These are phyloP conservation scores for Colletotrichum siamense DNA, from an alignment of 2,329 filamentous ascomycete genomes.

Conservation along the genomic window DNA sequence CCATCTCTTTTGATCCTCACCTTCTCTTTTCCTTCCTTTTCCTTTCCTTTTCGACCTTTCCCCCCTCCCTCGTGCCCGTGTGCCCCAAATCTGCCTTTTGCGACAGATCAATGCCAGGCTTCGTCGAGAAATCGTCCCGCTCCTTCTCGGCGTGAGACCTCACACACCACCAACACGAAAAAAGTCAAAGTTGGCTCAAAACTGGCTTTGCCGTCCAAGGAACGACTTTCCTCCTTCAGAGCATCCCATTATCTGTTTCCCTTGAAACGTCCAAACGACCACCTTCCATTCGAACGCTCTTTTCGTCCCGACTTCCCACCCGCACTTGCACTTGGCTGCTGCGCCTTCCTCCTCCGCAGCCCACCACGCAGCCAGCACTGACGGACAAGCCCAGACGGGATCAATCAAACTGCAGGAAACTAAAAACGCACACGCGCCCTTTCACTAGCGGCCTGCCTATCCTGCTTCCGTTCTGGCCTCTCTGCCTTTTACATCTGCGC, in stretches of 20 bases:
- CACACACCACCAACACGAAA: background rate
- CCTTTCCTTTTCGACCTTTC: background rate
- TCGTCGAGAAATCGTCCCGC: constrained; percentile 5
- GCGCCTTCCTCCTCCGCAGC: constrained; percentile 7
- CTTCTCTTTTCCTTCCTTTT: background rate
- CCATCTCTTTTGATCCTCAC: constrained; percentile 11
- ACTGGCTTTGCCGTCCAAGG: background rate
- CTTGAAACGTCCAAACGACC: background rate
- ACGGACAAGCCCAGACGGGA: background rate
- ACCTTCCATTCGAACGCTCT: background rate
- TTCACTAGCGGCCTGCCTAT: constrained; percentile 1
- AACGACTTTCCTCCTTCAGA: background rate
- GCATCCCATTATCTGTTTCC: background rate
- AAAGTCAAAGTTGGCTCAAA: background rate
- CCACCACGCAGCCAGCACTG: background rate
- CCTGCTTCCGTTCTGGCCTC: background rate
- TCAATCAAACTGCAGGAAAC: background rate
- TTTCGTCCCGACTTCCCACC: constrained; percentile 10
- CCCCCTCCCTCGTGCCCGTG: background rate
- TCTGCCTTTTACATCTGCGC: background rate
- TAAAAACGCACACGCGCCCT: constrained; percentile 12
- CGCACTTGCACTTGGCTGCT: constrained; percentile 1
- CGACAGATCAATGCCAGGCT: constrained; percentile 6
- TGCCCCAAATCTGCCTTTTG: constrained; percentile 1
- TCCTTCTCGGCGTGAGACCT: constrained; percentile 2